These are phyloP conservation scores for Coemansia sp. DNA, from an alignment of 192 early-diverging fungal species.

Conservation along the genomic window DNA sequence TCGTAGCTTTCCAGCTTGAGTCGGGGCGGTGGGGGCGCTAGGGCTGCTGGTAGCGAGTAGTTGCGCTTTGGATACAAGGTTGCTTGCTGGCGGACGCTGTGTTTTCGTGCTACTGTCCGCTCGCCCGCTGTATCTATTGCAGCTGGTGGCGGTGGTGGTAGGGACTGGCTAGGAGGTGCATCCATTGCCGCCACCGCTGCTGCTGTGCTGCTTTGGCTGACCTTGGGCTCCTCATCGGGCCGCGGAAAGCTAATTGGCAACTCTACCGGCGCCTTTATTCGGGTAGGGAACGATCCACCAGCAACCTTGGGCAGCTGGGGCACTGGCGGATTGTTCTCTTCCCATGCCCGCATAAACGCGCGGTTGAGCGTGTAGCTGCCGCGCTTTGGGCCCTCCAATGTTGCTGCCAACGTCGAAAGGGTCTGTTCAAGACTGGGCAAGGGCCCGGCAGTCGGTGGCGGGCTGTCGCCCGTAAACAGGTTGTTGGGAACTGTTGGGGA, in stretches of 20 bases:
- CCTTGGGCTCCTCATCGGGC: constrained; percentile 11
- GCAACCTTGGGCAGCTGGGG: constrained; percentile 23
- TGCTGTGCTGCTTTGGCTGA: not conserved
- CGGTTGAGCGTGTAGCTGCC: constrained; percentile 34
- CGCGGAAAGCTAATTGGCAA: constrained; percentile 35
- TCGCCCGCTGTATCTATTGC: not conserved
- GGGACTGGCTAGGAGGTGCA: not conserved
- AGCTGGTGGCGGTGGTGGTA: not conserved
- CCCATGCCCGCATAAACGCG: constrained; percentile 25
- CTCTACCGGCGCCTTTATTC: constrained; percentile 3
- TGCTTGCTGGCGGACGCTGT: constrained; percentile 3
- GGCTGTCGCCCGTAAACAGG: constrained; percentile 17
- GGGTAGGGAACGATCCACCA: constrained; percentile 15
- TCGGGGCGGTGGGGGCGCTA: constrained; percentile 14
- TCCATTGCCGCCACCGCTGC: not conserved
- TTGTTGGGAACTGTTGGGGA: constrained; percentile 41
- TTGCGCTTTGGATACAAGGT: constrained; percentile 34
- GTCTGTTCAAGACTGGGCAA: constrained; percentile 13
- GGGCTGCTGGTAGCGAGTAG: constrained; percentile 40
- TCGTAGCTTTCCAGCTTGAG: constrained; percentile 46
- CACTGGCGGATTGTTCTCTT: constrained; percentile 30
- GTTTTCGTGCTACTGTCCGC: not conserved
- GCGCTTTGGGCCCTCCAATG: constrained; percentile 2
- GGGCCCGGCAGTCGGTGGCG: not conserved
- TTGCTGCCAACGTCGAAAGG: not conserved